A percentile compares a stretch with the other conserved stretches of the same genome.
These are phyloP conservation scores for Artemisia argyi DNA, from an alignment of 129 eudicot genomes.

Conservation along the genomic window DNA sequence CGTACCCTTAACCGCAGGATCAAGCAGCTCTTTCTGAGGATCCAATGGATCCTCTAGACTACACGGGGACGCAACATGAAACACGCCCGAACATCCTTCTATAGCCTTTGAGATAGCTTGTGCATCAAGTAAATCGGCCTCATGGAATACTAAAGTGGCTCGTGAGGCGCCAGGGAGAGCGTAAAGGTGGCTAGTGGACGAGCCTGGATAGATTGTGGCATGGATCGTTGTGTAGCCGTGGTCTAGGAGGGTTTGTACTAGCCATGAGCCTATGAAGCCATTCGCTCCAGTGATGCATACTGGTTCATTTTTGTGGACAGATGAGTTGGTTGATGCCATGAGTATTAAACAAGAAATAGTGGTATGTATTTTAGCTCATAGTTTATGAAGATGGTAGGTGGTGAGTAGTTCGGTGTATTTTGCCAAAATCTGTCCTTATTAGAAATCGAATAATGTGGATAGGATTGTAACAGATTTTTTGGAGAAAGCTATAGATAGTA, in stretches of 20 bases:
- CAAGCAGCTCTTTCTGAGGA: conserved; percentile 65
- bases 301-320: conserved; percentile 24
- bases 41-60: conserved; percentile 65
- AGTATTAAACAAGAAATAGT: too few species aligned
- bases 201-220: conserved; percentile 64
- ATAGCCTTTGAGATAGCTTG: conserved; percentile 45
- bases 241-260: conserved; percentile 53
- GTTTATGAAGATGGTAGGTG: too few species aligned
- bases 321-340: conserved; percentile 10
- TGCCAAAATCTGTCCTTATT: too few species aligned
- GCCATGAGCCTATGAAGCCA: conserved; percentile 81
- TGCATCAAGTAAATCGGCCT: conserved; percentile 60
- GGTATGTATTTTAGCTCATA: too few species aligned
- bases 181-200: conserved; percentile 59
- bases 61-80: conserved; percentile 91
- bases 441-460: too few species aligned
- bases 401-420: too few species aligned
- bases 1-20: conserved; percentile 75
- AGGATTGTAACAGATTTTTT: too few species aligned
- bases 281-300: conserved; percentile 83
- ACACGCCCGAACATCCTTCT: conserved; percentile 59
- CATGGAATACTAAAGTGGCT: conserved; percentile 44
- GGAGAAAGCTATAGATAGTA: too few species aligned
- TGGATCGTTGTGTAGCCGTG: conserved; percentile 73
- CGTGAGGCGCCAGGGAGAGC: conserved; percentile 47